Percentiles rank a stretch among this genome's conserved stretches.
Conservation (phyloP, 345 rosid species). For the Syzygium aqueum region DNA sequence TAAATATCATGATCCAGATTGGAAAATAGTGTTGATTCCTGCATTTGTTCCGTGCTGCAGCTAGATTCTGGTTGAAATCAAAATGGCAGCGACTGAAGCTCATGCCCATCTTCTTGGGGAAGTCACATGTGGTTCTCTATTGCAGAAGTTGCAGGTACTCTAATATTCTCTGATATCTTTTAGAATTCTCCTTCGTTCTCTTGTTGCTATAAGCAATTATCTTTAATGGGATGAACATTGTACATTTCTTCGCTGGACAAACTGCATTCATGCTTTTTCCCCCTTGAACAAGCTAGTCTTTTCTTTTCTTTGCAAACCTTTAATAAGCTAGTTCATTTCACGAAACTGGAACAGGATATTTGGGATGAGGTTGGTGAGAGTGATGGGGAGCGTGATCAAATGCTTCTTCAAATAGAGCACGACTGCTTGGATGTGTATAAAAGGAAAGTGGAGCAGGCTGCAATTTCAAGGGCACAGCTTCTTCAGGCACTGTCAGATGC, state of each 20-base stretch:
- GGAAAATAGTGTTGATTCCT: slow-evolving; percentile 7
- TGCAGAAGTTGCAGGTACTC: slow-evolving; percentile 80
- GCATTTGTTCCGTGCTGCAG: slow-evolving; percentile 2
- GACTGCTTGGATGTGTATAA: slow-evolving; percentile 88
- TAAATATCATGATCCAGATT: background rate
- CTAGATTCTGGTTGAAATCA: slow-evolving; percentile 1
- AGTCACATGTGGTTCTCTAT: slow-evolving; percentile 69
- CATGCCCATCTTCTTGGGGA: slow-evolving; percentile 78
- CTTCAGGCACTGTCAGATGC: slow-evolving; percentile 84
- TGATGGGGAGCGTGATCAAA: slow-evolving; percentile 88
- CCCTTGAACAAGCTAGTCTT: background rate
- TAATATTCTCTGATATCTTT: background rate
- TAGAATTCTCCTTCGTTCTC: background rate
- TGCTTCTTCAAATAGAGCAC: slow-evolving; percentile 87
- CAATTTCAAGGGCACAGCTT: slow-evolving; percentile 75
- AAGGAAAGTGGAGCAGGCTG: slow-evolving; percentile 83
- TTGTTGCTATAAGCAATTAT: background rate
- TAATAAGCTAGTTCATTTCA: background rate
- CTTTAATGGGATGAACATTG: background rate
- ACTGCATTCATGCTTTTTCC: background rate
- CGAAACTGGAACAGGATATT: slow-evolving; percentile 47
- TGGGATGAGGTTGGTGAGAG: slow-evolving; percentile 99
- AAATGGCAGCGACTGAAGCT: slow-evolving; percentile 62
- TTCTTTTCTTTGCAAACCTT: background rate
- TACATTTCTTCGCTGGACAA: background rate